Base-by-base conservation (phyloP, 2,329 filamentous ascomycete species). In the Trichoderma atrobrunneum region DNA sequence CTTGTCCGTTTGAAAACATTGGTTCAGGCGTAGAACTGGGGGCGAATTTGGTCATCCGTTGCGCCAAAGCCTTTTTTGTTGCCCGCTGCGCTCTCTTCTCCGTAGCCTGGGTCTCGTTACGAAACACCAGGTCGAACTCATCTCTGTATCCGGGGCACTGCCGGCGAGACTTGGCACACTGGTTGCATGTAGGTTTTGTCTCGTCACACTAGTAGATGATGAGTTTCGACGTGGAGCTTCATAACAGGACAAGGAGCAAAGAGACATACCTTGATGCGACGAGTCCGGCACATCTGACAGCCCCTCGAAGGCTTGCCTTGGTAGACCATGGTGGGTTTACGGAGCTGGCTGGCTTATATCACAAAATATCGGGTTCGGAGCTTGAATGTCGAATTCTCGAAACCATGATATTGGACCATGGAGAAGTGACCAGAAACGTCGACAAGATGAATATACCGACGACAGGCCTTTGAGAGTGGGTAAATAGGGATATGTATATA, bases 281-380 rank as follows among this genome's bases (percentile, higher is more conserved):
- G 86, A 43, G 87, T 91, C 79, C 91, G 88, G 79, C 91, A 93
- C 88, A 91, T 93, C 82, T 92, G 91, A 77, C 91, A 93, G 76
- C 91, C 91, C 82, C 85, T 83, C 1, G 89, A 91, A 77, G 90
- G 88, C 81, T 90, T 90, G 56, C 89, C 89, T 73, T 87, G 89
- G 76, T 90, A 91, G 14, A 90, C 89, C 89, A 91, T 91, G 74
- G 72, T 82, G 80, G 16, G 72, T 39, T 57, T 16, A 21, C 32
- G 7, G 7, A n/a, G 18, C 16, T 39, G 24, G 65, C n/a, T 21
- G 28, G 56, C 56, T 26, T 69, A 32, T 61, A 61, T 69, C 39
- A 69, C 14, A 39, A 18, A 62, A 69, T 26, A 18, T 16, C 59
- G 64, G 26, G 14, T 36, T 4, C 24, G 28, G 57, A 36, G 39